These are phyloP conservation scores for Xylaria intraflava DNA, from an alignment of 495 filamentous ascomycete genomes.

Conservation along the genomic window DNA sequence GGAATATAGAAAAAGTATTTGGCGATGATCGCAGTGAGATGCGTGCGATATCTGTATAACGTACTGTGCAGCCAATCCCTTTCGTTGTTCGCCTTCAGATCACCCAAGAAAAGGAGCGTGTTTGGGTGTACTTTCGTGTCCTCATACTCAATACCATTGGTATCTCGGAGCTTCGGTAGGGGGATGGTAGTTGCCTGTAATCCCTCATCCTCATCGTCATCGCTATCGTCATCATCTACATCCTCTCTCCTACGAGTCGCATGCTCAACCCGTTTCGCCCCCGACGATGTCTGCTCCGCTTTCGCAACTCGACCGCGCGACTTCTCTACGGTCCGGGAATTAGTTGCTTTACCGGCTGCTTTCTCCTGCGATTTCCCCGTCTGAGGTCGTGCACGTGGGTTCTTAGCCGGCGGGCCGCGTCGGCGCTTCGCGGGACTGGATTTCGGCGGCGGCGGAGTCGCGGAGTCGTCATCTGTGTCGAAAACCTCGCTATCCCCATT, in stretches of 20 bases:
- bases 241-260: neutral
- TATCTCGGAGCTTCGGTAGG: constrained; percentile 61
- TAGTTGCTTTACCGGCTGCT: neutral
- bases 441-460: constrained; percentile 4
- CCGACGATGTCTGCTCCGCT: constrained; percentile 7
- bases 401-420: constrained; percentile 17
- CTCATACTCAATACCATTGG: constrained; percentile 58
- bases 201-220: constrained; percentile 27
- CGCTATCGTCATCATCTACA: constrained; percentile 10
- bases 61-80: constrained; percentile 75
- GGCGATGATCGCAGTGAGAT: neutral
- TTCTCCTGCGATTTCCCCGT: constrained; percentile 2
- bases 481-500: constrained; percentile 19
- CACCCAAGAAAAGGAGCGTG: constrained; percentile 68
- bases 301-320: constrained; percentile 5
- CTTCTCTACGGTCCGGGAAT: neutral
- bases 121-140: constrained; percentile 72
- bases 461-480: constrained; percentile 12
- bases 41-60: constrained; percentile 8
- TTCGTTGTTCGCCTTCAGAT: constrained; percentile 72
- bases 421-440: constrained; percentile 10
- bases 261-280: neutral
- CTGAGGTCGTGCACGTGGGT: neutral
- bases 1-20: neutral
- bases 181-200: constrained; percentile 52